These are phyloP conservation scores for Blastobotrys proliferans DNA, from an alignment of 1,139 yeast species.

Conservation along the genomic window DNA sequence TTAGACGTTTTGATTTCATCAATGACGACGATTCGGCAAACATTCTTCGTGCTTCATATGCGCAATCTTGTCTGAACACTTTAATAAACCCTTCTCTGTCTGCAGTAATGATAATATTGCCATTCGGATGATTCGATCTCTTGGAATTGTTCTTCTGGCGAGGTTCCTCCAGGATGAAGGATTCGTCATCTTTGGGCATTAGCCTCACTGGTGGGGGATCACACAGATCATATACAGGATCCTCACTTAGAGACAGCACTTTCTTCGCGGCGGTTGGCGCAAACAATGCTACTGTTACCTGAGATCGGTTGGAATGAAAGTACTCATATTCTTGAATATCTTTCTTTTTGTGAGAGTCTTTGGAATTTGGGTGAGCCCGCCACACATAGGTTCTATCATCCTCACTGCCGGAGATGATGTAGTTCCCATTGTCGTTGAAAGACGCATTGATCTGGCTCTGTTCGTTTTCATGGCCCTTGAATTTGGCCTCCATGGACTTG, in stretches of 20 bases:
- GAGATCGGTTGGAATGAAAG: slow-evolving; percentile 72
- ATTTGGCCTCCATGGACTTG: slow-evolving; percentile 57
- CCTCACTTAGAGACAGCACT: slow-evolving; percentile 67
- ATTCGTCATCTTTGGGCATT: slow-evolving; percentile 12
- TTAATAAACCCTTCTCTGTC: slow-evolving; percentile 71
- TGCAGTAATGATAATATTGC: slow-evolving; percentile 63
- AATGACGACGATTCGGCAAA: slow-evolving; percentile 19
- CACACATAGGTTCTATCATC: slow-evolving; percentile 57
- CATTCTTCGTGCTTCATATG: slow-evolving; percentile 34
- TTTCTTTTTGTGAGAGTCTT: slow-evolving; percentile 23
- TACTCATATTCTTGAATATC: slow-evolving; percentile 43
- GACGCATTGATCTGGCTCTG: slow-evolving; percentile 70
- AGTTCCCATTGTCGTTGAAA: slow-evolving; percentile 49
- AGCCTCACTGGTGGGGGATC: slow-evolving; percentile 32
- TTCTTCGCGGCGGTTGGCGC: slow-evolving; percentile 74
- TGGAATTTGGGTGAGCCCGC: slow-evolving; percentile 33
- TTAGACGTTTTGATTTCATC: slow-evolving; percentile 21
- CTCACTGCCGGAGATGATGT: slow-evolving; percentile 45
- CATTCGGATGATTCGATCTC: slow-evolving; percentile 26
- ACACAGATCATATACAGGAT: slow-evolving; percentile 65
- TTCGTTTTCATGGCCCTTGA: slow-evolving; percentile 69
- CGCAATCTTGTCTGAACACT: slow-evolving; percentile 76
- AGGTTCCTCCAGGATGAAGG: not conserved
- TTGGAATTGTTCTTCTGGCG: not conserved
- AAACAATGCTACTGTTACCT: slow-evolving; percentile 70